Base-by-base conservation (phyloP, 768 basidiomycete genomes). In the Lentinula guzmanii region DNA sequence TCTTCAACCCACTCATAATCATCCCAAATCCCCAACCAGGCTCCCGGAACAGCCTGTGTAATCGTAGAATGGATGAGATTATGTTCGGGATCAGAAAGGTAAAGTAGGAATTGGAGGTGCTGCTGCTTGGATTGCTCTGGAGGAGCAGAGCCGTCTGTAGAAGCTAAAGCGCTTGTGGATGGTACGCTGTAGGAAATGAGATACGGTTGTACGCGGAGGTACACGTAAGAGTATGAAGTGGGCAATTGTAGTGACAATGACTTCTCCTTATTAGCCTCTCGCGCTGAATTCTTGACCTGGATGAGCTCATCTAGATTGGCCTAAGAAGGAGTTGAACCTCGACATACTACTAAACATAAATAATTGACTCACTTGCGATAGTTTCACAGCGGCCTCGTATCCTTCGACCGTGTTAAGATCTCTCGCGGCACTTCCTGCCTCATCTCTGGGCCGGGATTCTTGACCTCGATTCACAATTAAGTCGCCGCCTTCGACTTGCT, bases 1-100 rank as follows among this genome's bases (percentile, higher is more conserved):
- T 99, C 95, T 73, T 99, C 97, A 11, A 98, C 95, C 97, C 97
- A 96, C 48, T 91, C 89, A 70, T 93, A 90, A 65, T 87, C 81
- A 68, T 97, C 95, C 87, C 94, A 96, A 48, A 94, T 77, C 4
- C 86, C 85, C 60, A 98, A 71, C 97, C 97, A 99, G 54, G 81
- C 76, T n/a, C 76, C 79, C 0, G 96, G 94, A 21, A 95, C 79
- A 5, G 85, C 80, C 71, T 98, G 97, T 5, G 93, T 92, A 53
- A 91, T 71, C 0, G 92, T 91, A 5, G 86, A 86, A 69, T 88
- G 87, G 5, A 79, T 77, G 57, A 98, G 77, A 39, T 86, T 78
- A 70, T 98, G 94, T 4, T 76, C 78, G 10, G 95, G 93, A 73
- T 98, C 96, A 41, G 77, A 77, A 2, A 93, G 77, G 63, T 87